Conservation (phyloP, 768 basidiomycete species). For the Naematelia encephala region DNA sequence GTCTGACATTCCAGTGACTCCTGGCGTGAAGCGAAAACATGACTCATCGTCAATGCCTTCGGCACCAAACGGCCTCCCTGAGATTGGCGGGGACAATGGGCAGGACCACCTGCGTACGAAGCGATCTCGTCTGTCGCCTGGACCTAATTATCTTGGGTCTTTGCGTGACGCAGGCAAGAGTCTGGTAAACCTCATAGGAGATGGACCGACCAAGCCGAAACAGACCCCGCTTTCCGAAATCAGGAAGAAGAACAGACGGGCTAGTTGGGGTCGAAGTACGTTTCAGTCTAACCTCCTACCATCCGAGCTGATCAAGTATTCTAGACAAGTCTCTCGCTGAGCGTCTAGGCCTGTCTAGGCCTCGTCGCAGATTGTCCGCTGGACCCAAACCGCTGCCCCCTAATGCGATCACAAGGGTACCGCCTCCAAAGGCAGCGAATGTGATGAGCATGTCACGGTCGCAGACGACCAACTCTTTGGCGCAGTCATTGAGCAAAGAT, state of each 20-base stretch:
- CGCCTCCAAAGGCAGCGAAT: background rate
- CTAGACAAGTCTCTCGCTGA: background rate
- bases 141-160: conserved; percentile 32
- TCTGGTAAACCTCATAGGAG: conserved; percentile 27
- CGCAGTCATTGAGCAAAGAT: background rate
- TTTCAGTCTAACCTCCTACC: conserved; percentile 5
- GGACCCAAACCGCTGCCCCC: too few species aligned
- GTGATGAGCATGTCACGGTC: background rate
- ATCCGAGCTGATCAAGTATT: background rate
- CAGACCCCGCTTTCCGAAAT: conserved; percentile 8
- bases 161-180: conserved; percentile 34
- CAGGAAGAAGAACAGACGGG: conserved; percentile 18
- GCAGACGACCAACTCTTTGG: background rate
- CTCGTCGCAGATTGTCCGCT: background rate
- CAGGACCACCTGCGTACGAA: conserved; percentile 22
- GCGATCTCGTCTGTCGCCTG: conserved; percentile 23
- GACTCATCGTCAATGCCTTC: conserved; percentile 16
- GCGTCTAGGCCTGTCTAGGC: background rate
- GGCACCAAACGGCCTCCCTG: conserved; percentile 34
- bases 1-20: conserved; percentile 3
- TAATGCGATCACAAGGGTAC: background rate
- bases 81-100: background rate
- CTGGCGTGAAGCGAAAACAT: conserved; percentile 29
- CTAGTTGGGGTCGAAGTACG: conserved; percentile 25
- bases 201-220: conserved; percentile 15